Conservation (phyloP, 495 filamentous ascomycete genomes). For the Neurospora sp. region DNA sequence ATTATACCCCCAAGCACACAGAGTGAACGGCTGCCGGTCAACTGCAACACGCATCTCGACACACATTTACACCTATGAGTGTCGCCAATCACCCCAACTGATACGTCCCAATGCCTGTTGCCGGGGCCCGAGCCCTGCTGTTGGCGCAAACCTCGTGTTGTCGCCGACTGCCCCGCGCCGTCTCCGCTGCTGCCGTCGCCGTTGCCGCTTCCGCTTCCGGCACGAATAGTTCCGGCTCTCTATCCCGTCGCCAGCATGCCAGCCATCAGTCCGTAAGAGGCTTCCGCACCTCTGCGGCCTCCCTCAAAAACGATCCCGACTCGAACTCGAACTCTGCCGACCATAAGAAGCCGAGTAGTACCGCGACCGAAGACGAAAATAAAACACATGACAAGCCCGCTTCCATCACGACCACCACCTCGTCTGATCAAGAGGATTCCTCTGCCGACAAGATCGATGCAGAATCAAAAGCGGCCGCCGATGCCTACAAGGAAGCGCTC, state of each 20-base stretch:
- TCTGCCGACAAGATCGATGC: neutral
- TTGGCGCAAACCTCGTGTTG: conserved; percentile 11
- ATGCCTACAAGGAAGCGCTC: neutral
- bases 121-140: conserved; percentile 24
- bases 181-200: neutral
- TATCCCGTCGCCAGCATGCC: neutral
- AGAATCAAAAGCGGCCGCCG: neutral
- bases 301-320: conserved; percentile 7
- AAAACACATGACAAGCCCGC: neutral
- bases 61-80: conserved; percentile 8
- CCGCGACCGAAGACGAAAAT: neutral
- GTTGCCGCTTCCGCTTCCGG: neutral
- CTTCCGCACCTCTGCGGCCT: conserved; percentile 14
- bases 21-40: neutral
- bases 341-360: neutral
- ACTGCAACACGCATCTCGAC: conserved; percentile 1
- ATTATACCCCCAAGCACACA: neutral
- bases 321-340: neutral
- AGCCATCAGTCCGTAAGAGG: neutral
- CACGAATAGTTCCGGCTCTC: neutral
- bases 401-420: neutral
- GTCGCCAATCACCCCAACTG: neutral
- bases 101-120: conserved; percentile 18
- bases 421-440: neutral
- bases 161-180: conserved; percentile 11